A percentile compares a stretch with the other conserved stretches of the same genome.
Conservation (phyloP, 2,329 filamentous ascomycete genomes). For the Balansia obtecta region DNA sequence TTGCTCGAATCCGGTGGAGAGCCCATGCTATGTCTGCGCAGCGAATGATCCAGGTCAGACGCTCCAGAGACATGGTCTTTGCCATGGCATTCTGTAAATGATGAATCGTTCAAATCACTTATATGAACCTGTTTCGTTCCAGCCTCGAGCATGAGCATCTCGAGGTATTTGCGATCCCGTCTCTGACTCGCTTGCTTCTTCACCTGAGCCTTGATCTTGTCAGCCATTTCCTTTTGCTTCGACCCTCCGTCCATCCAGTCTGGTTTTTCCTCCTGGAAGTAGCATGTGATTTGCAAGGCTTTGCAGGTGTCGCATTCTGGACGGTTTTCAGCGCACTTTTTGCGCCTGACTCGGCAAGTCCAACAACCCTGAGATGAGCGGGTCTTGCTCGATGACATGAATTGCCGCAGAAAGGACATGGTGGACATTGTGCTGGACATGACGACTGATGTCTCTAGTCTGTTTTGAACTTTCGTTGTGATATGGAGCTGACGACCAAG, state of each 20-base stretch:
- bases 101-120: conserved; percentile 8
- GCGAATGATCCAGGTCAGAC: conserved; percentile 17
- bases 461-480: not conserved
- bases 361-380: conserved; percentile 40
- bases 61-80: conserved; percentile 10
- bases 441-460: not conserved
- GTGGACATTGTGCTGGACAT: not conserved
- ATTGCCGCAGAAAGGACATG: conserved; percentile 13
- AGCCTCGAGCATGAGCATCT: conserved; percentile 27
- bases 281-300: conserved; percentile 42
- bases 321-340: conserved; percentile 45
- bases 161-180: conserved; percentile 35
- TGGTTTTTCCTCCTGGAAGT: conserved; percentile 38
- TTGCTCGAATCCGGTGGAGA: conserved; percentile 19
- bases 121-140: conserved; percentile 18
- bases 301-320: conserved; percentile 39
- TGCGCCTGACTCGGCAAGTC: conserved; percentile 48
- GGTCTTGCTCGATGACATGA: conserved; percentile 14
- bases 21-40: conserved; percentile 11
- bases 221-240: conserved; percentile 37
- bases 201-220: conserved; percentile 42
- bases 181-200: conserved; percentile 40
- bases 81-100: conserved; percentile 1
- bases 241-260: conserved; percentile 44
- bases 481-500: too few relatives aligned